phyloP scores from a whole-genome alignment of 1,139 yeast genomes.

The Suhomyces wounanorum region DNA sequence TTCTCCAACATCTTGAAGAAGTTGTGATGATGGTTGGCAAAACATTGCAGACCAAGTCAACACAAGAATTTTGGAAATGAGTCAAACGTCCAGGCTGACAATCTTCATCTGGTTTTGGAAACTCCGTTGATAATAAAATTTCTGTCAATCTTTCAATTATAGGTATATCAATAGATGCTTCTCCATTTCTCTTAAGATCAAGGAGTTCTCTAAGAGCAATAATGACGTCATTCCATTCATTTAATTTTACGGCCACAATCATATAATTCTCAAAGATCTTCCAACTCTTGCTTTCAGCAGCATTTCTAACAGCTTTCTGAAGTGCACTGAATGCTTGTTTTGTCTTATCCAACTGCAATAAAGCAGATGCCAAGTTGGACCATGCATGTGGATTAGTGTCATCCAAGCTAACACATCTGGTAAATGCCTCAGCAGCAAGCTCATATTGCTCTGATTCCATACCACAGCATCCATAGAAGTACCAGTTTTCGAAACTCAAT shows the following conservation, averaged over 20 bases:
- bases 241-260: constrained; percentile 75
- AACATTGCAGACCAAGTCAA: constrained; percentile 65
- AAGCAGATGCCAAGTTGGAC: constrained; percentile 91
- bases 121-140: constrained; percentile 56
- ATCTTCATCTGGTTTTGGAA: constrained; percentile 38
- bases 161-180: constrained; percentile 71
- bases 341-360: constrained; percentile 62
- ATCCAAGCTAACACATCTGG: constrained; percentile 86
- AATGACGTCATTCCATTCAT: constrained; percentile 87
- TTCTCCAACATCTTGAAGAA: constrained; percentile 78
- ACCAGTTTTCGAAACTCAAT: constrained; percentile 84
- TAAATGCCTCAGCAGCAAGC: constrained; percentile 88
- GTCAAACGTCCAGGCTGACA: constrained; percentile 41
- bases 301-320: constrained; percentile 69
- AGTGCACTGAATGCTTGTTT: constrained; percentile 83
- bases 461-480: constrained; percentile 88
- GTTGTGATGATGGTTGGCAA: constrained; percentile 71
- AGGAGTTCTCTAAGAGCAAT: constrained; percentile 65
- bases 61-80: constrained; percentile 65
- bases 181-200: constrained; percentile 59
- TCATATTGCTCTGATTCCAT: constrained; percentile 72
- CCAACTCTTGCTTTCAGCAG: constrained; percentile 77
- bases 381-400: constrained; percentile 83
- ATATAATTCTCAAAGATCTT: constrained; percentile 87
- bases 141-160: constrained; percentile 75